Evolutionary conservation across 2,329 filamentous ascomycete species (phyloP).

Genomic region (Neopestalotiopsis rosae): DNA sequence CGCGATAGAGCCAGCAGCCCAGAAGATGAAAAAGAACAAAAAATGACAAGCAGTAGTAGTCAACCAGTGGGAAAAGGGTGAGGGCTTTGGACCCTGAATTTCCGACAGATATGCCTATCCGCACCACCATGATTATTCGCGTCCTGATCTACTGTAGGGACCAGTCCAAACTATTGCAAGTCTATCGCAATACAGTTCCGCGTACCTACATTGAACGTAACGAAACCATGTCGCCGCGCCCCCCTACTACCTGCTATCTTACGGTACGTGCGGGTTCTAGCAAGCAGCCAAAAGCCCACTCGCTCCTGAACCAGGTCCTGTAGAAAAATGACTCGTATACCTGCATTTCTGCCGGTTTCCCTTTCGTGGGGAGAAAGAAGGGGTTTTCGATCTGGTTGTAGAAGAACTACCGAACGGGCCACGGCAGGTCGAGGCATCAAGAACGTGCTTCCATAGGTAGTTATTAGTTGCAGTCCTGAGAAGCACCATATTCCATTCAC

Average conservation of each 20-base stretch:
- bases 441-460: not conserved
- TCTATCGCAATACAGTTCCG: conserved; percentile 13
- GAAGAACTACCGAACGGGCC: not conserved
- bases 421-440: not conserved
- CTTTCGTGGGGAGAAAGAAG: not conserved
- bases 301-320: not conserved
- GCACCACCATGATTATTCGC: not conserved
- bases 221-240: not conserved
- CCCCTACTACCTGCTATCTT: not conserved
- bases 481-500: not conserved
- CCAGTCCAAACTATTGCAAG: not conserved
- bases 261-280: not conserved
- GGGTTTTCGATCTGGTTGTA: not conserved
- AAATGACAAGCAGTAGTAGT: not conserved
- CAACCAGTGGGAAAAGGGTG: not conserved
- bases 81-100: conserved; percentile 15
- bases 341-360: not conserved
- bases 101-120: conserved; percentile 7
- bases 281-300: not conserved
- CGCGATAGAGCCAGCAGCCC: no score
- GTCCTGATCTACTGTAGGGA: not conserved
- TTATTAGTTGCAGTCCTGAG: not conserved
- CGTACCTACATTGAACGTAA: conserved; percentile 13
- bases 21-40: not conserved
- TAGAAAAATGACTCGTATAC: conserved; percentile 8